phyloP scores from a whole-genome alignment of 495 filamentous ascomycete species.

The Poronia punctata region DNA sequence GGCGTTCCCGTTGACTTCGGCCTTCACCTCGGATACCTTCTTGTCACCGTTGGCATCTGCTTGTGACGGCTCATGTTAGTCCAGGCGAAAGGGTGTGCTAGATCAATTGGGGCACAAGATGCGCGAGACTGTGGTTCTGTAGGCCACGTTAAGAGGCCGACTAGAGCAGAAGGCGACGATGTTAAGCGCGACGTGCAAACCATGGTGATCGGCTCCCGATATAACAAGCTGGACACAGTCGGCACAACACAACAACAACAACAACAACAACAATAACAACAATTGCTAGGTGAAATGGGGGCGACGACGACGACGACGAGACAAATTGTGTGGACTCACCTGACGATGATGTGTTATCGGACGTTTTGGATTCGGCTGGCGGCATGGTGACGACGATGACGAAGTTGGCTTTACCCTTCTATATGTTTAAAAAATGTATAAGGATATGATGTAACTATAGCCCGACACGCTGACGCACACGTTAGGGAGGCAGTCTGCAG shows the following conservation, averaged over 20 bases:
- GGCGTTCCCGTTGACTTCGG: conserved; percentile 29
- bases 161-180: too few relatives aligned
- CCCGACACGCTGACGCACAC: conserved; percentile 25
- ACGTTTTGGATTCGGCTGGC: conserved; percentile 24
- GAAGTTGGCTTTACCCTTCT: conserved; percentile 24
- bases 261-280: conserved; percentile 2
- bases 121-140: too few relatives aligned
- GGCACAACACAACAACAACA: conserved; percentile 6
- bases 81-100: conserved; percentile 10
- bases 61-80: conserved; percentile 16
- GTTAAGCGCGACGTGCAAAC: too few relatives aligned
- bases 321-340: conserved; percentile 19
- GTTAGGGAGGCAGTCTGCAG: conserved; percentile 27
- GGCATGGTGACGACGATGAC: conserved; percentile 31
- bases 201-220: too few relatives aligned
- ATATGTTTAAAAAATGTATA: conserved; percentile 15
- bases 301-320: conserved; percentile 2
- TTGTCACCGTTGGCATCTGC: conserved; percentile 27
- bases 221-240: too few relatives aligned
- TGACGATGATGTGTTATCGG: conserved; percentile 27
- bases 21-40: conserved; percentile 32
- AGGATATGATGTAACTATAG: conserved; percentile 34
- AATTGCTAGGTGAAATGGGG: conserved; percentile 7
- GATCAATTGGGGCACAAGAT: conserved; percentile 2
- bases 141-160: too few relatives aligned